These are phyloP conservation scores for Cymodocea nodosa DNA, from an alignment of 116 monocot genomes.

Conservation along the genomic window DNA sequence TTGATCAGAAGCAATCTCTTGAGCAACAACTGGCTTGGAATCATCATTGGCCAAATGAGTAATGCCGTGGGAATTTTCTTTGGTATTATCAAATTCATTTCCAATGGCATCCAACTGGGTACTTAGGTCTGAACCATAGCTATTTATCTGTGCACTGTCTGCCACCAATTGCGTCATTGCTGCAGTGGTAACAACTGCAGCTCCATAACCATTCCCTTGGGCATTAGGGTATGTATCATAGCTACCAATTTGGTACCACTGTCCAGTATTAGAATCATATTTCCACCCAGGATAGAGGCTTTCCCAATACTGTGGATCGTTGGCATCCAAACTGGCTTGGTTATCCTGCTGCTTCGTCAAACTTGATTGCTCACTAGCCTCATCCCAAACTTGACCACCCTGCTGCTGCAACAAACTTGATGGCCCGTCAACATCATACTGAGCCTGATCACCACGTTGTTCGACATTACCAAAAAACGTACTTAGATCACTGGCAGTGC, in stretches of 20 bases:
- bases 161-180: slow-evolving; percentile 1
- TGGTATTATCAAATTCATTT: neutral
- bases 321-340: slow-evolving; percentile 19
- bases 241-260: slow-evolving; percentile 71
- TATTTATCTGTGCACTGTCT: slow-evolving; percentile 9
- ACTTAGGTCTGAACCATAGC: slow-evolving; percentile 6
- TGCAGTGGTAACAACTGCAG: neutral
- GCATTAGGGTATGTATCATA: slow-evolving; percentile 14
- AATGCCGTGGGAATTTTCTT: neutral
- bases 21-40: no score
- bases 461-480: neutral
- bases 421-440: neutral
- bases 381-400: neutral
- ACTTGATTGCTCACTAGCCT: neutral
- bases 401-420: slow-evolving; percentile 5
- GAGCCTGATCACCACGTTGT: neutral
- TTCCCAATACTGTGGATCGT: slow-evolving; percentile 56
- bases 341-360: slow-evolving; percentile 26
- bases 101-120: slow-evolving; percentile 2
- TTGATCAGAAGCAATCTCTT: slow-evolving; percentile 9
- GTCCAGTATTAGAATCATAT: slow-evolving; percentile 58
- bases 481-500: neutral
- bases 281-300: slow-evolving; percentile 92
- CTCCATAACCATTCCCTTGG: slow-evolving; percentile 10
- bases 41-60: no score